Base-by-base conservation (phyloP, 257 asterid species). In the Scutellaria galericulata region DNA sequence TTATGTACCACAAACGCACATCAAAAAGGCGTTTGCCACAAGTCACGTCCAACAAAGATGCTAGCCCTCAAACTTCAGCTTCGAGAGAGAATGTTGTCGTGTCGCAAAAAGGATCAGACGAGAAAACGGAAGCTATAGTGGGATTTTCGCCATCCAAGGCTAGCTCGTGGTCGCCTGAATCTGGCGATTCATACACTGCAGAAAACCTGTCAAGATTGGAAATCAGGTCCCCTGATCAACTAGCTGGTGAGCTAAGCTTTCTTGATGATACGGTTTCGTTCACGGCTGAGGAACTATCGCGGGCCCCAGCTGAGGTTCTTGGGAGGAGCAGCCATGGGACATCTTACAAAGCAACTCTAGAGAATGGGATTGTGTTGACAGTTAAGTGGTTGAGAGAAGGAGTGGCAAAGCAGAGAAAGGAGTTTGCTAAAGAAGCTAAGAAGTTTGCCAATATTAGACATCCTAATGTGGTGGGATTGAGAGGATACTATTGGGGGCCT, bases 401-500 rank as follows among this genome's bases (percentile, higher is more conserved):
- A 51, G 92, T 93, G 9, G 96, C 97, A 0, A 93, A 90, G 78
- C 96, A 88, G 80, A 93, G 89, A 72, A 93, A 89, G 72, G 98
- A 93, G 42, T 93, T 93, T 71, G 88, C 96, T 7, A 93, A 89
- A 74, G 98, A 89, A 83, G 97, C 96, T 48, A 93, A 89, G 83
- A 93, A 87, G 66, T 89, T 93, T 73, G 89, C 97, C 7, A 86
- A 88, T 48, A 83, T 93, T 31, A 73, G 93, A 66, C 98, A 93
- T 67, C 98, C 95, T 5, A 93, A 91, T 63, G 97, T 93, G 66
- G 98, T 90, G 60, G 93, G 96, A 44, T 79, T 90, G 77, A 91
- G 98, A 76, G 97, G 96, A n/a, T 93, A 93, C 78, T 93, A 93
- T 64, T 93, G 98, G 98, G 98, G 98, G 3, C 96, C 97, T 22